These are phyloP conservation scores for Fusarium staphyleae DNA, from an alignment of 2,329 filamentous ascomycete species.

Conservation along the genomic window DNA sequence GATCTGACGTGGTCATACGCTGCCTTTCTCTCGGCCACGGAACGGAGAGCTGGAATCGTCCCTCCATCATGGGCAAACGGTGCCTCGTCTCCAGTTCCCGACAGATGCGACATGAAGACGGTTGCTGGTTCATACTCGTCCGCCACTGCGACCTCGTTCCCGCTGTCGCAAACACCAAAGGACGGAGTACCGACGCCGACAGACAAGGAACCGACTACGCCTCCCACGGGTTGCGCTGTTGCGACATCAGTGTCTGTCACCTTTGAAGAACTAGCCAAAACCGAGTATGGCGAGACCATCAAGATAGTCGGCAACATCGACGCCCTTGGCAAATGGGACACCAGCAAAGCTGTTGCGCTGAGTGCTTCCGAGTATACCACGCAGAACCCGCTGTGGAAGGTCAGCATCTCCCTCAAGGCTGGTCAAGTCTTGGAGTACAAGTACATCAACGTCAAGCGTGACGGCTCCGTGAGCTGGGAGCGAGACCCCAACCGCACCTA, in stretches of 20 bases:
- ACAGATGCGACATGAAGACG: conserved; percentile 56
- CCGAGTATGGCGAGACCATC: conserved; percentile 67
- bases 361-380: conserved; percentile 65
- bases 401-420: conserved; percentile 60
- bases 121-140: conserved; percentile 59
- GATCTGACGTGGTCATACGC: conserved; percentile 80
- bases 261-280: conserved; percentile 66
- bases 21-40: conserved; percentile 69
- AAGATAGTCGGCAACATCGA: conserved; percentile 67
- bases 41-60: conserved; percentile 61
- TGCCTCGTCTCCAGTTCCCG: conserved; percentile 56
- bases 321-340: conserved; percentile 69
- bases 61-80: conserved; percentile 64
- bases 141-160: conserved; percentile 58
- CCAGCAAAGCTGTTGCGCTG: conserved; percentile 60
- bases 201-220: conserved; percentile 38
- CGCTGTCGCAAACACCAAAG: conserved; percentile 55
- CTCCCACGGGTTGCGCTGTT: conserved; percentile 47
- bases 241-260: conserved; percentile 63
- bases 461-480: conserved; percentile 69
- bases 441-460: conserved; percentile 66
- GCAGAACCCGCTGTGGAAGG: conserved; percentile 67
- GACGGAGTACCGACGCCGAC: conserved; percentile 45
- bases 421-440: conserved; percentile 71
- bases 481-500: conserved; percentile 59